Percentiles rank a stretch among this genome's conserved stretches.
These are phyloP conservation scores for Teratosphaeriaceae sp. DNA, from an alignment of 2,329 filamentous ascomycete species.

Conservation along the genomic window DNA sequence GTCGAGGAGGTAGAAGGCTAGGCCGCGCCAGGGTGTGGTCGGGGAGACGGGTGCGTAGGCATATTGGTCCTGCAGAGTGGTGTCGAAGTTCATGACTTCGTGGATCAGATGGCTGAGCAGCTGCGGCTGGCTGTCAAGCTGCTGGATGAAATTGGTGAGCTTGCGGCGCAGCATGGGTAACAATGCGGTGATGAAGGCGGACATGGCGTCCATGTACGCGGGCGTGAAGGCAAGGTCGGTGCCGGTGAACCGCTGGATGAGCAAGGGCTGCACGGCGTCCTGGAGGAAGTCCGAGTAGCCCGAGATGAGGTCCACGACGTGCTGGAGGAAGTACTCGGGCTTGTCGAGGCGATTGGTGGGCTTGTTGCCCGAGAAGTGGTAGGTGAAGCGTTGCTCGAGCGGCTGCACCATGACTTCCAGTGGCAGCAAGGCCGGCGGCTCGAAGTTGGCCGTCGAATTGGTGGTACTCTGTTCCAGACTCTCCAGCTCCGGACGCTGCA, in stretches of 20 bases:
- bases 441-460: conserved; percentile 21
- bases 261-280: conserved; percentile 69
- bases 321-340: conserved; percentile 62
- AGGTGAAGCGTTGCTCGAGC: conserved; percentile 80
- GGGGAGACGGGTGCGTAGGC: conserved; percentile 52
- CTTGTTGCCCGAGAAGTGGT: conserved; percentile 87
- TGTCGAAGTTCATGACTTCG: conserved; percentile 84
- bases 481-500: conserved; percentile 65
- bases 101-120: conserved; percentile 81
- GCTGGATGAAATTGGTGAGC: conserved; percentile 58
- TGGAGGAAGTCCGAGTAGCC: conserved; percentile 59
- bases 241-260: conserved; percentile 64
- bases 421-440: conserved; percentile 63
- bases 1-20: conserved; percentile 73
- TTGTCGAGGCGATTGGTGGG: conserved; percentile 71
- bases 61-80: conserved; percentile 68
- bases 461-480: conserved; percentile 22
- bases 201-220: conserved; percentile 78
- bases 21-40: conserved; percentile 60
- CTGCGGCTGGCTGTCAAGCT: conserved; percentile 64
- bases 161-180: conserved; percentile 80
- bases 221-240: conserved; percentile 59
- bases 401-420: conserved; percentile 72
- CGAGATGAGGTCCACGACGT: conserved; percentile 54
- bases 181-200: conserved; percentile 78